Conservation (phyloP, 2,329 filamentous ascomycete species). For the Pezizomycotina sp. region DNA sequence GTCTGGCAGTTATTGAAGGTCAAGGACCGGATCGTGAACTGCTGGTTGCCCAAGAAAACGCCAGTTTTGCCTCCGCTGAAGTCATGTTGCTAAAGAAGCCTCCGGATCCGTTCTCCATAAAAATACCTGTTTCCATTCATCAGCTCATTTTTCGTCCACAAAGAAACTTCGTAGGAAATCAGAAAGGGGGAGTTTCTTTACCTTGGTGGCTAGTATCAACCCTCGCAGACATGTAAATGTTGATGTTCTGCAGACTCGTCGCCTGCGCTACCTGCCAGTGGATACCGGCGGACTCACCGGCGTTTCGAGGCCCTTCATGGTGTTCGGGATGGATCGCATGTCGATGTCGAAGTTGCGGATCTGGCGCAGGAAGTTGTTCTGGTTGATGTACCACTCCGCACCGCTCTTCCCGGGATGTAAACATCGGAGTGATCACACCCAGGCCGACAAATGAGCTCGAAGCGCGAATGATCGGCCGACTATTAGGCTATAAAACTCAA, state of each 20-base stretch:
- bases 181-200: constrained; percentile 59
- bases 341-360: constrained; percentile 71
- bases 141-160: constrained; percentile 62
- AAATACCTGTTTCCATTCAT: no score
- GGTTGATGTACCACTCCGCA: constrained; percentile 42
- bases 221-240: constrained; percentile 31
- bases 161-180: constrained; percentile 66
- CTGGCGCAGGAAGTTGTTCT: constrained; percentile 70
- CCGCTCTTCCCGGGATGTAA: constrained; percentile 46
- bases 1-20: constrained; percentile 69
- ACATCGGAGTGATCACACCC: constrained; percentile 77
- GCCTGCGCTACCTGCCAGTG: constrained; percentile 55
- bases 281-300: constrained; percentile 32
- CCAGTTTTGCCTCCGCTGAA: constrained; percentile 1
- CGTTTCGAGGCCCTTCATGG: constrained; percentile 3
- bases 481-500: constrained; percentile 4
- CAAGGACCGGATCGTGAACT: constrained; percentile 70
- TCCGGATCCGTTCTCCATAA: constrained; percentile 63
- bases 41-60: constrained; percentile 36
- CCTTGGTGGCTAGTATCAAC: constrained; percentile 28
- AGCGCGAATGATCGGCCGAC: constrained; percentile 51
- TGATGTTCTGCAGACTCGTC: constrained; percentile 43
- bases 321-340: constrained; percentile 45
- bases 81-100: constrained; percentile 1
- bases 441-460: constrained; percentile 59